phyloP scores from a whole-genome alignment of 805 yeast genomes.

The Maudiozyma turicensis region DNA sequence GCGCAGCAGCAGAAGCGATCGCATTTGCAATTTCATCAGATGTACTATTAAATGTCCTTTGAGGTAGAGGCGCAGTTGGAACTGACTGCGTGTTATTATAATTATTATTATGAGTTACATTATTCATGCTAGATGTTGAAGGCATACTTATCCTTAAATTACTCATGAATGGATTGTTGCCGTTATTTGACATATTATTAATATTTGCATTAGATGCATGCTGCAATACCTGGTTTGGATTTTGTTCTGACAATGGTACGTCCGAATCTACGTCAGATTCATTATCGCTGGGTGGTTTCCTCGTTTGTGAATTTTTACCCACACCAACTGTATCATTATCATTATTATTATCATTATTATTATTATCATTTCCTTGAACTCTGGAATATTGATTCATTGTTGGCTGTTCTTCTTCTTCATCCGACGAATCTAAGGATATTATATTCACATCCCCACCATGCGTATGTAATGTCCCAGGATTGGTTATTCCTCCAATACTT shows the following conservation, averaged over 20 bases:
- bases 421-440: constrained; percentile 41
- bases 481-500: neutral
- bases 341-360: too few relatives aligned
- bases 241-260: constrained; percentile 5
- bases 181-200: neutral
- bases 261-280: constrained; percentile 4
- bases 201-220: neutral
- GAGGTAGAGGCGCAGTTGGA: neutral
- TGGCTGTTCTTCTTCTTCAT: constrained; percentile 27
- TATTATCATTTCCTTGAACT: too few relatives aligned
- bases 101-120: neutral
- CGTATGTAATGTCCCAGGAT: too few relatives aligned
- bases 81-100: neutral
- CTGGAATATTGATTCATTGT: neutral
- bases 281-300: neutral
- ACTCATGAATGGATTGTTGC: too few relatives aligned
- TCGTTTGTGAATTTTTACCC: too few relatives aligned
- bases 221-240: neutral
- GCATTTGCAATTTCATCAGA: too few relatives aligned
- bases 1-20: too few relatives aligned
- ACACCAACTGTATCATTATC: too few relatives aligned
- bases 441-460: neutral
- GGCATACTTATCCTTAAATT: too few relatives aligned
- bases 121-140: neutral
- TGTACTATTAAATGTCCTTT: too few relatives aligned